Conservation (phyloP, 148 eudicot genomes). For the Chenopodium berlandieri region DNA sequence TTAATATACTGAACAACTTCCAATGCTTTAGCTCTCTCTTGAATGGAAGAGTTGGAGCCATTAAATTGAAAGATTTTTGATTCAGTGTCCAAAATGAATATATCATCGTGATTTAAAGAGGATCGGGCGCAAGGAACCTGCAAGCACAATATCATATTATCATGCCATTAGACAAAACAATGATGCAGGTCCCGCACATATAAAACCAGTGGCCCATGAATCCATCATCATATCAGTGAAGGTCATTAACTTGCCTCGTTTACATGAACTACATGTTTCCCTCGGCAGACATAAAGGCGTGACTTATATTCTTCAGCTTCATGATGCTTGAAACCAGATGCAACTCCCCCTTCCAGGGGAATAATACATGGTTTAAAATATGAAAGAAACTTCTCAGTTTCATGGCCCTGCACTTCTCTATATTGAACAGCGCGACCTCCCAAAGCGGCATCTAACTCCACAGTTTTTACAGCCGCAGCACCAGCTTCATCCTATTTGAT, state of each 20-base stretch:
- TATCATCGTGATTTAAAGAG: slow-evolving; percentile 92
- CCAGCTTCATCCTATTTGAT: slow-evolving; percentile 89
- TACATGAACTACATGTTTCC: slow-evolving; percentile 93
- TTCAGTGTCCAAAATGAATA: slow-evolving; percentile 88
- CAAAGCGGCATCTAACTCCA: slow-evolving; percentile 92
- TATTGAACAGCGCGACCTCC: slow-evolving; percentile 99
- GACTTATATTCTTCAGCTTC: slow-evolving; percentile 65
- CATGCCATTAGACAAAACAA: slow-evolving; percentile 11
- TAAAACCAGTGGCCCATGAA: neutral
- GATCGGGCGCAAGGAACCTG: slow-evolving; percentile 96
- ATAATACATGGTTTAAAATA: slow-evolving; percentile 97
- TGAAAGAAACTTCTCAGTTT: slow-evolving; percentile 97
- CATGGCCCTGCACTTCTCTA: slow-evolving; percentile 94
- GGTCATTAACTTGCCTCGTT: slow-evolving; percentile 58
- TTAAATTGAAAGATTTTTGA: slow-evolving; percentile 88
- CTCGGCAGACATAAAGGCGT: slow-evolving; percentile 77
- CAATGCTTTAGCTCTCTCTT: slow-evolving; percentile 98
- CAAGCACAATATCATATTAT: slow-evolving; percentile 20
- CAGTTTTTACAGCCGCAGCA: slow-evolving; percentile 76
- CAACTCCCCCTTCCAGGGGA: slow-evolving; percentile 85
- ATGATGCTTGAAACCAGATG: slow-evolving; percentile 78
- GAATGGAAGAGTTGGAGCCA: slow-evolving; percentile 91
- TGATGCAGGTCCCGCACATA: neutral
- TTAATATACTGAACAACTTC: slow-evolving; percentile 94
- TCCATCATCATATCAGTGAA: slow-evolving; percentile 12